Evolutionary conservation across 1,139 yeast genomes (phyloP).

Genomic region (Fermentozyma sake): DNA sequence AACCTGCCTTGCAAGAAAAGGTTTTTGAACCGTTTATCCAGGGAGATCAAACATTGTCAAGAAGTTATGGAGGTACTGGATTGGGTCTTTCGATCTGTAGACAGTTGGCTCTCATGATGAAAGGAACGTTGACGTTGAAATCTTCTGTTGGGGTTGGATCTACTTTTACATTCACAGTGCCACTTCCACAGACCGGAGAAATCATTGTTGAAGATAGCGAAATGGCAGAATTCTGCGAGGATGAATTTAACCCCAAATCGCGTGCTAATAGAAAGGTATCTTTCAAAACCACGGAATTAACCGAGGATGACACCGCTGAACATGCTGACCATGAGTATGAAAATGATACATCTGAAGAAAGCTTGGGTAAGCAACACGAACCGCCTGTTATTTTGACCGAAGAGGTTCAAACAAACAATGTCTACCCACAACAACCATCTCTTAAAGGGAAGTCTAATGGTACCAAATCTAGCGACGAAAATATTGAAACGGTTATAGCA

Average conservation of each 20-base stretch:
- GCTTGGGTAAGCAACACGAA: not conserved
- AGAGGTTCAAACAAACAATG: not conserved
- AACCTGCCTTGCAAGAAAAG: conserved; percentile 68
- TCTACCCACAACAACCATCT: conserved; percentile 5
- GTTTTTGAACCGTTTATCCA: conserved; percentile 96
- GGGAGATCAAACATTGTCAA: conserved; percentile 89
- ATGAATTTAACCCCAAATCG: conserved; percentile 39
- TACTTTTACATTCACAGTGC: conserved; percentile 73
- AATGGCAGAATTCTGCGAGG: conserved; percentile 39
- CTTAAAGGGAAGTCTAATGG: conserved; percentile 6
- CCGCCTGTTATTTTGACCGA: not conserved
- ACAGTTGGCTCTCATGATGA: conserved; percentile 86
- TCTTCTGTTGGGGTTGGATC: conserved; percentile 77
- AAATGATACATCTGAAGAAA: not conserved
- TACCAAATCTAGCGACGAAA: too few species aligned
- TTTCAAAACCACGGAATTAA: conserved; percentile 14
- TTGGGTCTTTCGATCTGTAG: conserved; percentile 89
- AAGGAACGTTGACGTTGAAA: conserved; percentile 69
- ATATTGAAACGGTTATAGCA: too few species aligned
- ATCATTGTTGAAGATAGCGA: conserved; percentile 38
- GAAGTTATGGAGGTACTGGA: conserved; percentile 95
- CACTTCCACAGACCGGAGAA: conserved; percentile 69
- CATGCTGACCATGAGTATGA: too few species aligned
- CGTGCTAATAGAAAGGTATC: conserved; percentile 35
- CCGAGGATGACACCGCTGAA: too few species aligned